Conservation (phyloP, 2,329 filamentous ascomycete species). For the Apiospora phragmitis region DNA sequence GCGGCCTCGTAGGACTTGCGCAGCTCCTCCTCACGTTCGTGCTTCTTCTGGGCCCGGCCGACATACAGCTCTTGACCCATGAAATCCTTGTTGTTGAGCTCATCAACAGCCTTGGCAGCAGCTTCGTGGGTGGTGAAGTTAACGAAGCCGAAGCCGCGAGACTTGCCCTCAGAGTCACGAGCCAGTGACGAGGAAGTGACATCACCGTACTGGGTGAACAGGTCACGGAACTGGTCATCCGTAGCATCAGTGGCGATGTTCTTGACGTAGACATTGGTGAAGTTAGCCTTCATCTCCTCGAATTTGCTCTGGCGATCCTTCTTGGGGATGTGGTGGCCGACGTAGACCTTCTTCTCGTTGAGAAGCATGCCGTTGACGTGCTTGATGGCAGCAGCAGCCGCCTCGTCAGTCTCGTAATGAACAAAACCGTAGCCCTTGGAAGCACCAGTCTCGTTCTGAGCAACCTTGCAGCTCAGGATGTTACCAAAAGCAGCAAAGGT, state of each 20-base stretch:
- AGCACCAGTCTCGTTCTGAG: conserved; percentile 92
- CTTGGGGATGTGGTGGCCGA: conserved; percentile 99
- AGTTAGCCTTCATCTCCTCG: conserved; percentile 99
- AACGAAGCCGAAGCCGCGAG: conserved; percentile 93
- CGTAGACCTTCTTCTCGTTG: conserved; percentile 99
- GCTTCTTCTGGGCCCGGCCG: conserved; percentile 99
- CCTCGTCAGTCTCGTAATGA: conserved; percentile 99
- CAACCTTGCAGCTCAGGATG: conserved; percentile 99
- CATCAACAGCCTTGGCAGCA: conserved; percentile 82
- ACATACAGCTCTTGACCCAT: conserved; percentile 96
- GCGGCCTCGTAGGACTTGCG: conserved; percentile 98
- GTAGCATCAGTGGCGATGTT: conserved; percentile 84
- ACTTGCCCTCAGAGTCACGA: conserved; percentile 86
- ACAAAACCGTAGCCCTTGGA: conserved; percentile 99
- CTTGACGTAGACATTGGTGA: conserved; percentile 99
- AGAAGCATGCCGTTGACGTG: conserved; percentile 99
- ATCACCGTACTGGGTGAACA: conserved; percentile 90
- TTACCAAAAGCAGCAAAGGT: conserved; percentile 99
- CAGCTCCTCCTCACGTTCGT: conserved; percentile 98
- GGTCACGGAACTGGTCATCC: conserved; percentile 90
- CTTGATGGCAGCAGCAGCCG: conserved; percentile 96
- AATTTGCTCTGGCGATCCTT: conserved; percentile 99
- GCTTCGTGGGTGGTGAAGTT: conserved; percentile 93
- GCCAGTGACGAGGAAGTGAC: conserved; percentile 95
- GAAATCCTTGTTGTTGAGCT: conserved; percentile 90